A percentile compares a stretch with the other conserved stretches of the same genome.
These are phyloP conservation scores for Pythium brassicae DNA, from an alignment of 352 stramenopile genomes.

Conservation along the genomic window DNA sequence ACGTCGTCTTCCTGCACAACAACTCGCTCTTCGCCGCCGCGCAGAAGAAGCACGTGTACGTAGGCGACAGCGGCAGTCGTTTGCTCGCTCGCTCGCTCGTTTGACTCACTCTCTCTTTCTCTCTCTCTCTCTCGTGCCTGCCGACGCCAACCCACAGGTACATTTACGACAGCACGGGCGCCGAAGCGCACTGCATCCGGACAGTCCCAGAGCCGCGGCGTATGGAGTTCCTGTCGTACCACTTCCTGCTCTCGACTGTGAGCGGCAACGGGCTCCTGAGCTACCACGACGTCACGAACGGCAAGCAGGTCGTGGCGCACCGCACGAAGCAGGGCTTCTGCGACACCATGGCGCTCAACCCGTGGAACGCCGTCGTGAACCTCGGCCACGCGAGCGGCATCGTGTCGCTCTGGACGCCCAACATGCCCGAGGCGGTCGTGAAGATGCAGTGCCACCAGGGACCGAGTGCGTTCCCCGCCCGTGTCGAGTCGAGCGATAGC, in stretches of 20 bases:
- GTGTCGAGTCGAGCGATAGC: conserved; percentile 3
- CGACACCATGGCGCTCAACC: conserved; percentile 93
- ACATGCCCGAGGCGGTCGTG: conserved; percentile 91
- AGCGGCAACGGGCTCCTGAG: conserved; percentile 88
- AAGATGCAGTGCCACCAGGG: conserved; percentile 98
- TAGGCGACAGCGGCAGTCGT: not conserved
- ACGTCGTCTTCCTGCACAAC: conserved; percentile 98
- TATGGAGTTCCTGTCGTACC: conserved; percentile 98
- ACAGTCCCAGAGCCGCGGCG: conserved; percentile 88
- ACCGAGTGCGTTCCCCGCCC: conserved; percentile 69
- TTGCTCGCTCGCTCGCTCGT: not conserved
- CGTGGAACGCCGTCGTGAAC: conserved; percentile 95
- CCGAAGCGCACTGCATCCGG: conserved; percentile 96
- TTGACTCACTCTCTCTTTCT: too few relatives aligned
- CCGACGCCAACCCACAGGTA: conserved; percentile 19
- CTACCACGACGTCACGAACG: conserved; percentile 97
- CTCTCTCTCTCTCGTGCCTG: not conserved
- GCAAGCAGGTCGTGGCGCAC: conserved; percentile 89
- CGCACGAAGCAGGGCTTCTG: conserved; percentile 92
- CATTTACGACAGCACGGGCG: conserved; percentile 97
- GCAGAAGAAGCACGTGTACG: conserved; percentile 97
- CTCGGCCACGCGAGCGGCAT: conserved; percentile 96
- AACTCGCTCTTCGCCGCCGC: conserved; percentile 95
- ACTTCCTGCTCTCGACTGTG: conserved; percentile 97
- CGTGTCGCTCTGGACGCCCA: conserved; percentile 98